Conservation (phyloP, 108 stramenopile genomes). For the Aurantiochytrium sp. region DNA sequence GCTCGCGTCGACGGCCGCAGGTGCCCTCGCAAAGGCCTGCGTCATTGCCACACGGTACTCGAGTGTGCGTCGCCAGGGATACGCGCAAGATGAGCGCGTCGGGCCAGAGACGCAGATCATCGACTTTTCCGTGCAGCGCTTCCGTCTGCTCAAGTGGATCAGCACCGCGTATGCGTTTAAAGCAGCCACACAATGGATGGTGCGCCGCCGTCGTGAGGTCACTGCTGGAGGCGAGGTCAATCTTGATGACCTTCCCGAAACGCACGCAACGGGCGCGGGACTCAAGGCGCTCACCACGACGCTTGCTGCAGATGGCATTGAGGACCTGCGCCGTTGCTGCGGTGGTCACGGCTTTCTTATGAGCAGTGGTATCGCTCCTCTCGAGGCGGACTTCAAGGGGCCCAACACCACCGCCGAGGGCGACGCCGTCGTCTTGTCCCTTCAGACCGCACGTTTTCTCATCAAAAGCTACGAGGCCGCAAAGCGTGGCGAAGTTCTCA, state of each 20-base stretch:
- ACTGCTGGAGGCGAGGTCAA: not conserved
- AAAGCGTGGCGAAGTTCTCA: not conserved
- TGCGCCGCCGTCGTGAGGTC: not conserved
- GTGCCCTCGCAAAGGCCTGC: not conserved
- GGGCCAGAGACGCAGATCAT: constrained; percentile 4
- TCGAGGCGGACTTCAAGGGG: constrained; percentile 15
- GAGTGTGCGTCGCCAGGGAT: not conserved
- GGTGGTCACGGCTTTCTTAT: constrained; percentile 1
- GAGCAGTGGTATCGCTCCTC: not conserved
- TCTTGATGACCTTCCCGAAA: not conserved
- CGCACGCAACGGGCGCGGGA: not conserved
- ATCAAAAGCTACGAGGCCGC: constrained; percentile 6
- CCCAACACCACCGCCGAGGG: constrained; percentile 13
- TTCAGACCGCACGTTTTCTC: not conserved
- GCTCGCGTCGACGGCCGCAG: constrained; percentile 7
- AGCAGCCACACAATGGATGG: not conserved
- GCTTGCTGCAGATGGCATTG: not conserved
- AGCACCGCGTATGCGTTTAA: not conserved
- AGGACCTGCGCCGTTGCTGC: not conserved
- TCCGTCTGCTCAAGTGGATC: not conserved
- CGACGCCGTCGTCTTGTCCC: not conserved
- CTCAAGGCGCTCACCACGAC: constrained; percentile 9
- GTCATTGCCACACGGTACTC: not conserved
- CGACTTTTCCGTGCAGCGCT: not conserved
- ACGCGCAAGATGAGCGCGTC: not conserved